phyloP scores from a whole-genome alignment of 2,329 filamentous ascomycete species.

The Seiridium cupressi region DNA sequence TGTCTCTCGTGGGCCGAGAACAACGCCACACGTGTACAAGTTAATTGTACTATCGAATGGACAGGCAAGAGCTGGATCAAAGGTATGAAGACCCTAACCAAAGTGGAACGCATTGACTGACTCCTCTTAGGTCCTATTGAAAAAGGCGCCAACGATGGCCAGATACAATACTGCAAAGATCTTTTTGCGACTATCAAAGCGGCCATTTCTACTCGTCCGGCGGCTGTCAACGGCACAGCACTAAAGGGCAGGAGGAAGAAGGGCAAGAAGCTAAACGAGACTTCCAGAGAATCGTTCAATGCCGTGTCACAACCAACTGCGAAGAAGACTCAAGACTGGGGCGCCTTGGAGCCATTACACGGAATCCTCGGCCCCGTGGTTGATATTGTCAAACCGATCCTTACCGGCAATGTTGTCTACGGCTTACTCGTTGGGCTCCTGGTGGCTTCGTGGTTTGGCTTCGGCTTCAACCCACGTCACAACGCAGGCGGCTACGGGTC shows the following conservation, averaged over 20 bases:
- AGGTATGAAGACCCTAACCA: constrained; percentile 52
- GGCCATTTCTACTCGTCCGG: constrained; percentile 66
- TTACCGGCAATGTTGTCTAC: constrained; percentile 76
- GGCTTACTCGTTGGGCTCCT: constrained; percentile 71
- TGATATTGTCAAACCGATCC: constrained; percentile 67
- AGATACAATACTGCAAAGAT: constrained; percentile 78
- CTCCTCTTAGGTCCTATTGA: constrained; percentile 76
- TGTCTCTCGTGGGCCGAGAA: constrained; percentile 90
- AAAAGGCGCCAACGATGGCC: constrained; percentile 90
- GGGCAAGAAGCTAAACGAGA: constrained; percentile 50
- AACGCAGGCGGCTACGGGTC: constrained; percentile 34
- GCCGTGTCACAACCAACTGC: constrained; percentile 38
- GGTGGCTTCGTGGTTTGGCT: constrained; percentile 71
- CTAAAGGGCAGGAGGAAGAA: constrained; percentile 61
- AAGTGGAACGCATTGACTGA: not conserved
- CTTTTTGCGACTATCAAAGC: constrained; percentile 72
- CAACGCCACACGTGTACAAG: constrained; percentile 80
- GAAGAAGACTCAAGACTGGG: constrained; percentile 60
- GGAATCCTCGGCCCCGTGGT: constrained; percentile 66
- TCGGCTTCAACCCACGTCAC: constrained; percentile 45
- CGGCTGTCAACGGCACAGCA: constrained; percentile 41
- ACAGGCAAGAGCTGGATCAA: constrained; percentile 97
- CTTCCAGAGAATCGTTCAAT: constrained; percentile 36
- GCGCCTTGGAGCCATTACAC: constrained; percentile 75
- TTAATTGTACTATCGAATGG: constrained; percentile 94